Evolutionary conservation across 2,329 filamentous ascomycete genomes (phyloP), one percentile per base, ranked within the genome.

Genomic region (Fusarium phyllophilum): DNA sequence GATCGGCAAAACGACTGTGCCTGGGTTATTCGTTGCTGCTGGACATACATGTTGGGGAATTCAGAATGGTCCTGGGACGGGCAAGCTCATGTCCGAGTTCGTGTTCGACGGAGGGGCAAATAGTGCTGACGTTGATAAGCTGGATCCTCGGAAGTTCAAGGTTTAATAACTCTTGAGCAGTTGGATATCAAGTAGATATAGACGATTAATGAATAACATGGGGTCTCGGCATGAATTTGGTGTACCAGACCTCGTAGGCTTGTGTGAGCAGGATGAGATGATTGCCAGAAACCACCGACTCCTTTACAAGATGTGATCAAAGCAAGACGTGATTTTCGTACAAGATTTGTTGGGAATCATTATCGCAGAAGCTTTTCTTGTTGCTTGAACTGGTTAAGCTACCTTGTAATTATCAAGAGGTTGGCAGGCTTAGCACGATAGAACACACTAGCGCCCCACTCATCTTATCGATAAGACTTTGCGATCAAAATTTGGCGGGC

Each of bases 21-120:
- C 90, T 12, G 95, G 95, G 0, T 78, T 98, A 48, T 92, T 93
- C 81, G 86, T 98, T 68, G 96, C 96, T 1, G 89, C 94, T 0
- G 96, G 96, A 0, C 96, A 99, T 85, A 97, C 95, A 4, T 98
- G 96, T 84, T 99, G 96, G 96, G 96, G 96, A 1, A 97, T 99
- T 29, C 96, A 98, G 84, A 98, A 99, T 84, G 94, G 91, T 2
- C 95, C 96, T 3, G 96, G 89, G 3, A 98, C 96, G 13, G 94
- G 94, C 8, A 94, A 92, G 83, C 81, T 96, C 44, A 92, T 96
- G 85, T 92, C 92, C 42, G 93, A 96, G 82, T 90, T 93, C 82
- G 84, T 96, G 5, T 90, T 95, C 77, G 93, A 95, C 62, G 93
- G 93, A 2, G 83, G 85, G 68, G 89, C 92, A 2, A 91, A 82